Conservation (phyloP, 1,284 basidiomycete genomes). For the Rhodofomes roseus region DNA sequence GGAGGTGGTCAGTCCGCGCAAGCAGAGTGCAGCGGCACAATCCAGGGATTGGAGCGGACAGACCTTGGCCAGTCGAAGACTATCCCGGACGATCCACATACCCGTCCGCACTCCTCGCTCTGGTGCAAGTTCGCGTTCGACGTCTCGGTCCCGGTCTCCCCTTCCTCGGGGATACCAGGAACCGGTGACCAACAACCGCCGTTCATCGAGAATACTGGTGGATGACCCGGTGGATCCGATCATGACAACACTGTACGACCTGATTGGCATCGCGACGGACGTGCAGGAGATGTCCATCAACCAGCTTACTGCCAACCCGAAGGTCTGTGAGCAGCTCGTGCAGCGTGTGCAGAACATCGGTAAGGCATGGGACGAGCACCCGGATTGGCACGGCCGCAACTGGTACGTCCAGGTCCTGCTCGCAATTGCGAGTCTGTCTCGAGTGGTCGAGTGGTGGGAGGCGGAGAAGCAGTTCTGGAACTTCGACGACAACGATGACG, state of each 20-base stretch:
- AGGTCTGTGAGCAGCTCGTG: slow-evolving; percentile 84
- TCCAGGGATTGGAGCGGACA: slow-evolving; percentile 55
- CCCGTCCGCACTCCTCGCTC: slow-evolving; percentile 65
- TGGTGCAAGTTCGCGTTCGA: slow-evolving; percentile 88
- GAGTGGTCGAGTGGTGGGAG: slow-evolving; percentile 99
- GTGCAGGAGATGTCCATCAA: slow-evolving; percentile 87
- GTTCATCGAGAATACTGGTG: slow-evolving; percentile 69
- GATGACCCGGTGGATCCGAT: slow-evolving; percentile 86
- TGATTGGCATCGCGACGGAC: slow-evolving; percentile 94
- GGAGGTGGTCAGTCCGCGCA: slow-evolving; percentile 61
- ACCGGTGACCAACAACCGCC: slow-evolving; percentile 51
- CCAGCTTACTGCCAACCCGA: slow-evolving; percentile 81
- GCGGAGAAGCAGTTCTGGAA: slow-evolving; percentile 99
- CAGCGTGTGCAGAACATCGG: slow-evolving; percentile 90
- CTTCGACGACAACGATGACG: slow-evolving; percentile 91
- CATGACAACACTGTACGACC: slow-evolving; percentile 87
- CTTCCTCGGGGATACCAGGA: slow-evolving; percentile 77
- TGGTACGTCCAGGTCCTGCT: slow-evolving; percentile 98
- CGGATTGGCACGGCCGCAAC: slow-evolving; percentile 95
- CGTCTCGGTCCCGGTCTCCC: slow-evolving; percentile 93
- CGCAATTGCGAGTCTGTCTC: slow-evolving; percentile 93
- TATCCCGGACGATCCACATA: slow-evolving; percentile 80
- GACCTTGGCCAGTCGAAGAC: slow-evolving; percentile 59
- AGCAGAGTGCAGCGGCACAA: slow-evolving; percentile 45
- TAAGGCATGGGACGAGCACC: slow-evolving; percentile 94